Evolutionary conservation across 768 basidiomycete genomes (phyloP), one percentile per base, ranked within the genome.

Genomic region (Neoboletus magnificus): DNA sequence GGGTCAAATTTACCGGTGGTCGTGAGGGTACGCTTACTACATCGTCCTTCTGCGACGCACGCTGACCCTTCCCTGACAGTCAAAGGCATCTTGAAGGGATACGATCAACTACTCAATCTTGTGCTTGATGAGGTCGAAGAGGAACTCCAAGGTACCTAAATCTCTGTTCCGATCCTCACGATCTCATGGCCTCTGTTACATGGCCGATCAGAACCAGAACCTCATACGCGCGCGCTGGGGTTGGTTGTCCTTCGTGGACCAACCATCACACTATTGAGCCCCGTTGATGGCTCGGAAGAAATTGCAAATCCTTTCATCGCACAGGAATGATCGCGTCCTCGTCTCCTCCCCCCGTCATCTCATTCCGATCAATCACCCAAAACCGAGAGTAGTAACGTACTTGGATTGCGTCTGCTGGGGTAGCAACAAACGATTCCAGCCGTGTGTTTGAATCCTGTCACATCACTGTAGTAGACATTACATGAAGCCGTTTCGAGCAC

Each of bases 1-100:
- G 93, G 53, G 94, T 98, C 66, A 98, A 97, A 73, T 98, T 99
- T 68, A 93, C 93, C n/a, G 97, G 97, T 42, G 96, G 96, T 37
- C 77, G 97, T 39, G 94, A 99, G 82, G 94, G 95, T 91, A 57
- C 48, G 56, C 65, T 65, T 4, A 2, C 13, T 13, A 4, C 16
- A 9, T 23, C 22, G 16, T n/a, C 40, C 30, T 13, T 22, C 13
- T 11, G 15, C 53, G 37, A 52, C 37, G 3, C 37, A n/a, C n/a
- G 5, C 41, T 52, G 32, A 60, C 46, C 23, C 25, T 15, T 39
- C 16, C 33, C 33, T 48, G 22, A 56, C 64, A 98, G 96, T 98
- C 50, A 89, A 84, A 9, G 97, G 97, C 4, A 81, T 90, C 18
- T 74, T 99, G 59, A 99, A 99, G 74, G 97, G 97, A 25, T 98